Conservation (phyloP, 495 filamentous ascomycete genomes). For the Hyaloscypha variabilis region DNA sequence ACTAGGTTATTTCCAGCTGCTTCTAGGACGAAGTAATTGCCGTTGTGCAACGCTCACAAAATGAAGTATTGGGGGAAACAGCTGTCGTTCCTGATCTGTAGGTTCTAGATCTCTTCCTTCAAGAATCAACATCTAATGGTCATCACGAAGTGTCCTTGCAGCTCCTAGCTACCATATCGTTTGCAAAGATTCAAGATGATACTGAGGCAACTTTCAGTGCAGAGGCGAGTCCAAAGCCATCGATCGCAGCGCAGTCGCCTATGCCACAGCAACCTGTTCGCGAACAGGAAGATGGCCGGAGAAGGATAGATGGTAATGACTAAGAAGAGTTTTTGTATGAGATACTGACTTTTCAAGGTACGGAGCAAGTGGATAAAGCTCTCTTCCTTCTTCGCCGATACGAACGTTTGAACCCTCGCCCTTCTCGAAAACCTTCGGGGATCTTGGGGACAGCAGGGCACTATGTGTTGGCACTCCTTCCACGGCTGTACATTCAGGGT, state of each 20-base stretch:
- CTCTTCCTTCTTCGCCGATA: constrained; percentile 29
- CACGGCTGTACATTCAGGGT: constrained; percentile 26
- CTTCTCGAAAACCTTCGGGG: constrained; percentile 29
- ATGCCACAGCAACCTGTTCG: constrained; percentile 21
- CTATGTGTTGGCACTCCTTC: constrained; percentile 27
- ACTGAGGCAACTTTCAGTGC: constrained; percentile 15
- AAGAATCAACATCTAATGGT: constrained; percentile 4
- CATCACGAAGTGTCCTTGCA: constrained; percentile 24
- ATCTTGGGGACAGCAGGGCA: constrained; percentile 23
- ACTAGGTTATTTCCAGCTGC: constrained; percentile 14
- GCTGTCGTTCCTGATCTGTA: constrained; percentile 31
- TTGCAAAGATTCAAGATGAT: constrained; percentile 23
- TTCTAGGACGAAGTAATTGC: constrained; percentile 30
- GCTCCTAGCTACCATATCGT: constrained; percentile 15
- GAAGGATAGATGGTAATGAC: constrained; percentile 26
- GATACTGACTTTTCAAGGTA: constrained; percentile 15
- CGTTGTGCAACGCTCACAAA: constrained; percentile 18
- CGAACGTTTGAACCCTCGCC: constrained; percentile 23
- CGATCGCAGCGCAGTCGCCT: constrained; percentile 23
- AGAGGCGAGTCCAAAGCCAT: constrained; percentile 23
- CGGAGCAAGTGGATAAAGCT: constrained; percentile 32
- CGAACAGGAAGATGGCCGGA: constrained; percentile 18
- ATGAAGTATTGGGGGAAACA: constrained; percentile 28
- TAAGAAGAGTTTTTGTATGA: background rate
- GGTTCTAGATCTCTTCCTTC: background rate